Evolutionary conservation across 345 rosid species (phyloP).

Genomic region (Rubroshorea leprosula): DNA sequence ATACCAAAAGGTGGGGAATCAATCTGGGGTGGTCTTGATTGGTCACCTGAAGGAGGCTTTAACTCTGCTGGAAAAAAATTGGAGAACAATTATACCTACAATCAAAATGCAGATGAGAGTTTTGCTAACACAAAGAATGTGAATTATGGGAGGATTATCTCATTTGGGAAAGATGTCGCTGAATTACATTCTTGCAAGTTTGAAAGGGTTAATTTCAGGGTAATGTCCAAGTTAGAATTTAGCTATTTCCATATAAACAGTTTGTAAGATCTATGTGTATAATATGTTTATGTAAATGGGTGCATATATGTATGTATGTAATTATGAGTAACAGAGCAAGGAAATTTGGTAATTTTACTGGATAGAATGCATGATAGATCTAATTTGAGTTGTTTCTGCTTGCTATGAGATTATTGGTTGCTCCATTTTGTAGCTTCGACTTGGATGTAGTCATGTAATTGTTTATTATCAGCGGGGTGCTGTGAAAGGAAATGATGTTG

Average conservation of each 20-base stretch:
- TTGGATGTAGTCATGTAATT: no score
- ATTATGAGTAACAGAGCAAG: no score
- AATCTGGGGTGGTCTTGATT: conserved; percentile 66
- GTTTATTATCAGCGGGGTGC: conserved; percentile 32
- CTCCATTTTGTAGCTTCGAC: not conserved
- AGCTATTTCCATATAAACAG: not conserved
- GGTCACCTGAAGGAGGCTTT: conserved; percentile 55
- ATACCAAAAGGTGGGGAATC: conserved; percentile 72
- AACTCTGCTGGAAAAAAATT: conserved; percentile 24
- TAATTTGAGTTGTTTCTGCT: no score
- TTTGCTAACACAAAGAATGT: conserved; percentile 13
- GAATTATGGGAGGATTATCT: conserved; percentile 59
- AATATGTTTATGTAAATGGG: no score
- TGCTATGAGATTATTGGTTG: no score
- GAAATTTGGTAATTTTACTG: no score
- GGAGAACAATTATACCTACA: conserved; percentile 23
- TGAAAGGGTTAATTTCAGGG: conserved; percentile 51
- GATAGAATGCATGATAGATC: no score
- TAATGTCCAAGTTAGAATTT: conserved; percentile 21
- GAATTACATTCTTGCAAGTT: conserved; percentile 41
- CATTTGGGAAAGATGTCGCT: conserved; percentile 55
- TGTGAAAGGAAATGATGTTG: conserved; percentile 30
- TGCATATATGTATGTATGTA: no score
- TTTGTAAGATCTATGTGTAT: no score
- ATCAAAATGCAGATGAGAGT: conserved; percentile 16